Base-by-base conservation (phyloP, 805 yeast genomes). In the Candida fluviatilis region DNA sequence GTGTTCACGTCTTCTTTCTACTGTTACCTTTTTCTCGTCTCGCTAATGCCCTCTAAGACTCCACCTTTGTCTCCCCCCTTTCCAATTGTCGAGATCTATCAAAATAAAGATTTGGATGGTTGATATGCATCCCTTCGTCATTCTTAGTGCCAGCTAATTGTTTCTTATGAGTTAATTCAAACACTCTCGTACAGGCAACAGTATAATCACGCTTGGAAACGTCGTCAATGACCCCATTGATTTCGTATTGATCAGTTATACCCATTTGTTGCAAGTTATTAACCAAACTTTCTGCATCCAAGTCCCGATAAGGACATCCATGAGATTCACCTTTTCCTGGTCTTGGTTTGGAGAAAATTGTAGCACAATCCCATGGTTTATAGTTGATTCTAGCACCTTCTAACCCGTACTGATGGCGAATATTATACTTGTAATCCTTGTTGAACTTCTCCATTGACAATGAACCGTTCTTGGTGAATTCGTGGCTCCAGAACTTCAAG, bases 231-330 rank as follows among this genome's bases (percentile, higher is more conserved):
- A 93, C 76, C 28, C 76, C 76, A 32, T 73, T 69, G 34, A 85
- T 60, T 30, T 77, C 73, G 17, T 62, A 65, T 54, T 73, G 73
- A 41, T 84, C 86, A 7, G 58, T 67, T 35, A 87, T 63, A 1
- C 90, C 91, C 78, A 86, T 75, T 15, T 68, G 73, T 29, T 66
- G 62, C 46, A 93, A 66, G 43, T 77, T 76, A 3, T 51, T 47
- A 5, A 74, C 68, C 35, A 93, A 66, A 37, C 75, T 72, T 32
- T 86, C 95, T n/a, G 75, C 55, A 10, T 75, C 69, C 51, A 84
- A 66, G 51, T 84, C 91, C 38, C 95, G 69, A 61, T 85, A 93
- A 4, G 98, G 97, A 60, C 98, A 91, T 2, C 99, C 99, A 55
- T 91, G 96, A 42, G 66, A 75, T 48, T 90, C 95, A 30, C 71